A percentile compares a stretch with the other conserved stretches of the same genome.
Evolutionary conservation across 768 basidiomycete species (phyloP).

Genomic region (Suillus discolor): DNA sequence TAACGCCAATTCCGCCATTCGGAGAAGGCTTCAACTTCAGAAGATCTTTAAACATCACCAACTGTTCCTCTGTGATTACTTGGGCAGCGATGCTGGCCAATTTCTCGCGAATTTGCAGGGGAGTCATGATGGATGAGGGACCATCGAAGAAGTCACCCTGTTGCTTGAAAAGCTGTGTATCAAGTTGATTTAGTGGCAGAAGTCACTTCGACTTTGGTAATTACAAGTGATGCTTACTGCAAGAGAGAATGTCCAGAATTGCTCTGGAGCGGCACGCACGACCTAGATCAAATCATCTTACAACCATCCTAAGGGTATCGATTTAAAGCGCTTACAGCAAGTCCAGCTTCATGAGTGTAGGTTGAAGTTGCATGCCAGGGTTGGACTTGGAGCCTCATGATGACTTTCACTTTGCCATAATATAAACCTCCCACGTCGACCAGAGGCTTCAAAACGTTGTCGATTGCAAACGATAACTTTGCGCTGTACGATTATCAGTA

Average conservation of each 20-base stretch:
- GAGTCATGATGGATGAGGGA: slow-evolving; percentile 65
- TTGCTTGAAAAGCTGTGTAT: slow-evolving; percentile 67
- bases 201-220: neutral
- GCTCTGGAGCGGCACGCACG: slow-evolving; percentile 67
- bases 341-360: slow-evolving; percentile 76
- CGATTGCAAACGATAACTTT: slow-evolving; percentile 61
- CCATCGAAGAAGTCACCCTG: slow-evolving; percentile 84
- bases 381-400: slow-evolving; percentile 72
- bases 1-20: slow-evolving; percentile 83
- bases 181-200: neutral
- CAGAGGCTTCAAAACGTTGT: slow-evolving; percentile 60
- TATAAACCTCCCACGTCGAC: slow-evolving; percentile 63
- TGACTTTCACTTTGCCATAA: slow-evolving; percentile 70
- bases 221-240: slow-evolving; percentile 42
- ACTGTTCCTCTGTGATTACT: slow-evolving; percentile 52
- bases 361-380: slow-evolving; percentile 83
- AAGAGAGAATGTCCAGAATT: slow-evolving; percentile 79
- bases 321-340: slow-evolving; percentile 57
- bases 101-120: slow-evolving; percentile 72
- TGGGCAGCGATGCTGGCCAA: slow-evolving; percentile 61
- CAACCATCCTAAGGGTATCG: neutral
- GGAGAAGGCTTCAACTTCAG: slow-evolving; percentile 61
- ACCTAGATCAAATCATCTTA: slow-evolving; percentile 38
- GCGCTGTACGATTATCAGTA: slow-evolving; percentile 40
- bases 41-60: slow-evolving; percentile 60